Percentiles rank a stretch among this genome's conserved stretches.
These are phyloP conservation scores for Rhipidocladum racemiflorum DNA, from an alignment of 176 grass and related monocot species.

Conservation along the genomic window DNA sequence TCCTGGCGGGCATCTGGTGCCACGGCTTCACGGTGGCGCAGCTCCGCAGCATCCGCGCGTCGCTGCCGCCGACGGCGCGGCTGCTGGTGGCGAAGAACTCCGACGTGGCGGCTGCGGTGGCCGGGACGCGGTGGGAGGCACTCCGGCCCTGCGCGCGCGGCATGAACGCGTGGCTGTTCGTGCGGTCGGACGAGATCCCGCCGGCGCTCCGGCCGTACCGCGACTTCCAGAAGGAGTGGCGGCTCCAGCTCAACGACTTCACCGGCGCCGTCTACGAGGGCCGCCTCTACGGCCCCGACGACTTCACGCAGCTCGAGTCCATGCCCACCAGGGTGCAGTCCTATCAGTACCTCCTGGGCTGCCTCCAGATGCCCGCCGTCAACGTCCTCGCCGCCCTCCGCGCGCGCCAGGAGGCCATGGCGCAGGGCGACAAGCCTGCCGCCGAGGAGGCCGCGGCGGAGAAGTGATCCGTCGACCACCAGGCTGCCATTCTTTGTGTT, in stretches of 20 bases:
- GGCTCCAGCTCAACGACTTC: slow-evolving; percentile 86
- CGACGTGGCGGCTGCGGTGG: slow-evolving; percentile 66
- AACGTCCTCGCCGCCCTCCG: slow-evolving; percentile 59
- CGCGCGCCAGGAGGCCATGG: slow-evolving; percentile 41
- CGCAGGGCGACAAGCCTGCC: slow-evolving; percentile 14
- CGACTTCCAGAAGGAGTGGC: slow-evolving; percentile 85
- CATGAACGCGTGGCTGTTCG: slow-evolving; percentile 98
- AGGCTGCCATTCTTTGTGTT: neutral
- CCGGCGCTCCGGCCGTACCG: slow-evolving; percentile 77
- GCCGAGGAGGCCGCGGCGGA: neutral
- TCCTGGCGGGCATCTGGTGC: slow-evolving; percentile 86
- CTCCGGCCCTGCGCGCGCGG: slow-evolving; percentile 71
- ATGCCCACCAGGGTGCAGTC: slow-evolving; percentile 81
- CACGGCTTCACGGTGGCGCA: slow-evolving; percentile 80
- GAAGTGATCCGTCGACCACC: slow-evolving; percentile 16
- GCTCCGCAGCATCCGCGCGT: slow-evolving; percentile 74
- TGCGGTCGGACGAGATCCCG: slow-evolving; percentile 95
- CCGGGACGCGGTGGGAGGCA: slow-evolving; percentile 76
- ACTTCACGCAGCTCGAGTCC: slow-evolving; percentile 76
- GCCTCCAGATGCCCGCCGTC: slow-evolving; percentile 71
- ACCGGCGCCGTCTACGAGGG: slow-evolving; percentile 91
- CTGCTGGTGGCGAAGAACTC: slow-evolving; percentile 92
- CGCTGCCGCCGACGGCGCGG: slow-evolving; percentile 49
- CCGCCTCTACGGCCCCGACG: slow-evolving; percentile 76
- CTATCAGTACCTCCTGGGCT: slow-evolving; percentile 79